phyloP scores from a whole-genome alignment of 805 yeast species.

The Metschnikowia reukaufii region DNA sequence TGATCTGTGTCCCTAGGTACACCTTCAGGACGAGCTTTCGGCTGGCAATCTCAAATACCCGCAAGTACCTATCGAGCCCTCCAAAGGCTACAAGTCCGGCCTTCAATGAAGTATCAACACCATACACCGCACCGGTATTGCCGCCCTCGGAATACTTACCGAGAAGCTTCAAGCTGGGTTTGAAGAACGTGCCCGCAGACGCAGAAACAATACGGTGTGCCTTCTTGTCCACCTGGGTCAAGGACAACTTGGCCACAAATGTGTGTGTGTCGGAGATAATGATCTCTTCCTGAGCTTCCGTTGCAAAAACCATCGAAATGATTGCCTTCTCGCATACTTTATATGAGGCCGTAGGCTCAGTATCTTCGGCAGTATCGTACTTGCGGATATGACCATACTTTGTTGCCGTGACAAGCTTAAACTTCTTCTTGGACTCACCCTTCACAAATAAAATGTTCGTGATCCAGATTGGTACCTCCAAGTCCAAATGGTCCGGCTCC shows the following conservation, averaged over 20 bases:
- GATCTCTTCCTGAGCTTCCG: conserved; percentile 37
- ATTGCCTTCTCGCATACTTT: conserved; percentile 58
- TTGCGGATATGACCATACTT: conserved; percentile 71
- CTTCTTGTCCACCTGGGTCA: conserved; percentile 34
- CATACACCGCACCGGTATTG: conserved; percentile 72
- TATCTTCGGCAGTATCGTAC: conserved; percentile 67
- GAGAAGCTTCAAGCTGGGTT: conserved; percentile 49
- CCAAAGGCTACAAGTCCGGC: conserved; percentile 64
- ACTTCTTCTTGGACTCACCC: conserved; percentile 35
- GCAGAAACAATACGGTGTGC: conserved; percentile 41
- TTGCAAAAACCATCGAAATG: conserved; percentile 39
- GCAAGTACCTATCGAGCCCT: conserved; percentile 82
- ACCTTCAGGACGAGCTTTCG: conserved; percentile 69
- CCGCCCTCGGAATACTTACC: conserved; percentile 60
- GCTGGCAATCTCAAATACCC: conserved; percentile 65
- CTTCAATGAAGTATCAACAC: conserved; percentile 46
- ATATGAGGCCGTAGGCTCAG: conserved; percentile 62
- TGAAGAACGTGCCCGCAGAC: conserved; percentile 46
- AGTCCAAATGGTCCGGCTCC: conserved; percentile 71
- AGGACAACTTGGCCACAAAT: conserved; percentile 55
- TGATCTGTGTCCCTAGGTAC: conserved; percentile 71
- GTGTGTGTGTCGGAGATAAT: conserved; percentile 74
- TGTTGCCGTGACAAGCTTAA: conserved; percentile 64
- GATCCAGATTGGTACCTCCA: conserved; percentile 83
- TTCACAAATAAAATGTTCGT: conserved; percentile 52